A percentile compares a stretch with the other conserved stretches of the same genome.
These are phyloP conservation scores for Cenchrus fungigraminus DNA, from an alignment of 176 grass and related monocot genomes.

Conservation along the genomic window DNA sequence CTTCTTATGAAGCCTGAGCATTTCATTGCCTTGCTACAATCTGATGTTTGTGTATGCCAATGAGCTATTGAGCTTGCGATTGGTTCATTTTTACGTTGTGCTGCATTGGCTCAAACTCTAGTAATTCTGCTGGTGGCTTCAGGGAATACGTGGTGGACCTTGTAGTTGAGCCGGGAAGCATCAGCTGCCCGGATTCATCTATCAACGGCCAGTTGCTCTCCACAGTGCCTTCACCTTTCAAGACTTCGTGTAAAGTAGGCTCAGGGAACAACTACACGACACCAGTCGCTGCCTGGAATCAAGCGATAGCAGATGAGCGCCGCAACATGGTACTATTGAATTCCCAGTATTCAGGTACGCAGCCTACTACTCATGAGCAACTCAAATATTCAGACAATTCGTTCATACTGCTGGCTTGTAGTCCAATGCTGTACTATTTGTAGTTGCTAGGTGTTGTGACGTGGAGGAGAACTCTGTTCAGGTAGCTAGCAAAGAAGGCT, in stretches of 20 bases:
- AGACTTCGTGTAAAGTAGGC: constrained; percentile 47
- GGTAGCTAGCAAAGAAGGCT: constrained; percentile 38
- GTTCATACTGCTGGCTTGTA: neutral
- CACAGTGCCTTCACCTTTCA: constrained; percentile 80
- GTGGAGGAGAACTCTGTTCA: constrained; percentile 39
- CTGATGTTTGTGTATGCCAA: neutral
- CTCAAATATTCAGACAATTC: neutral
- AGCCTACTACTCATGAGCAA: neutral
- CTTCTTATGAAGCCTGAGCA: neutral
- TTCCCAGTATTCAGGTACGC: constrained; percentile 48
- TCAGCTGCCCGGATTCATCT: constrained; percentile 76
- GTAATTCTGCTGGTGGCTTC: constrained; percentile 18
- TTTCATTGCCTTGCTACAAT: neutral
- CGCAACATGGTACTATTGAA: constrained; percentile 40
- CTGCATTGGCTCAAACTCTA: neutral
- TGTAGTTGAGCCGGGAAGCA: constrained; percentile 68
- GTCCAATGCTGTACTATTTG: neutral
- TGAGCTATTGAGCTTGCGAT: neutral
- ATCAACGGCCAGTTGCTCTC: constrained; percentile 81
- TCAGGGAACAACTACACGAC: constrained; percentile 47
- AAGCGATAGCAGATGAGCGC: constrained; percentile 28
- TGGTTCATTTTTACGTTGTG: neutral
- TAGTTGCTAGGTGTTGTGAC: constrained; percentile 41
- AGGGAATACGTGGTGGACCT: constrained; percentile 93
- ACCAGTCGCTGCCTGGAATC: constrained; percentile 43